Evolutionary conservation across 2,329 filamentous ascomycete genomes (phyloP).

Genomic region (Dactylellina sp.): DNA sequence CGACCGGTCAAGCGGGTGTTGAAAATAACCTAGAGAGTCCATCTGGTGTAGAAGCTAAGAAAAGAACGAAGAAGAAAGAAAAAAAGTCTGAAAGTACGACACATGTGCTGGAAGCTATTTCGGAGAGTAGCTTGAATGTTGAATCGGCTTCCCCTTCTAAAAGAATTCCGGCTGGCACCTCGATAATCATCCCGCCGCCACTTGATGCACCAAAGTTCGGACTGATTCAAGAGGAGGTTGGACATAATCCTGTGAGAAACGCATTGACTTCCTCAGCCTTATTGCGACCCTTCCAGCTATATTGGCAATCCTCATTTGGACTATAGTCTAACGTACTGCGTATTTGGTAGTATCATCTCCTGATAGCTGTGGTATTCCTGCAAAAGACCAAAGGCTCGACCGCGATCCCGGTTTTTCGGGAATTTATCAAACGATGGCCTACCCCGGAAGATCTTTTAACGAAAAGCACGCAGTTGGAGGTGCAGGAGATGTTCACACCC

Average conservation of each 20-base stretch:
- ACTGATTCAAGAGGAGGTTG: slow-evolving; percentile 54
- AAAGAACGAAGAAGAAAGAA: not conserved
- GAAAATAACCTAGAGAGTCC: not conserved
- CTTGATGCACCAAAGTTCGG: slow-evolving; percentile 39
- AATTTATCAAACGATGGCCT: slow-evolving; percentile 48
- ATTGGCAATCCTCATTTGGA: slow-evolving; percentile 12
- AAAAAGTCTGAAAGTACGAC: not conserved
- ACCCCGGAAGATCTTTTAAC: slow-evolving; percentile 38
- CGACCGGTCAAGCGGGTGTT: not conserved
- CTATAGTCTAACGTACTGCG: slow-evolving; percentile 32
- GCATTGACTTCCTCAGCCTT: slow-evolving; percentile 4
- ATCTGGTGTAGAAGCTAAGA: not conserved
- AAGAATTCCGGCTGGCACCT: slow-evolving; percentile 46
- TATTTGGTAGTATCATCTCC: slow-evolving; percentile 52
- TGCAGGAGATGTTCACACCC: slow-evolving; percentile 31
- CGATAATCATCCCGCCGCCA: slow-evolving; percentile 49
- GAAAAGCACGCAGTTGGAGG: slow-evolving; percentile 24
- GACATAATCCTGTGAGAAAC: slow-evolving; percentile 50
- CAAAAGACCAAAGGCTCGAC: slow-evolving; percentile 50
- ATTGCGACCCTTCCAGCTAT: slow-evolving; percentile 10
- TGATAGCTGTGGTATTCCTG: slow-evolving; percentile 50
- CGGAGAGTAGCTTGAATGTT: slow-evolving; percentile 31
- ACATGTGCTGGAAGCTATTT: slow-evolving; percentile 17
- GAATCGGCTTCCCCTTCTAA: slow-evolving; percentile 34
- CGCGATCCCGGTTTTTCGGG: slow-evolving; percentile 49